Base-by-base conservation (phyloP, 768 basidiomycete genomes). In the Boletus barrowsii region DNA sequence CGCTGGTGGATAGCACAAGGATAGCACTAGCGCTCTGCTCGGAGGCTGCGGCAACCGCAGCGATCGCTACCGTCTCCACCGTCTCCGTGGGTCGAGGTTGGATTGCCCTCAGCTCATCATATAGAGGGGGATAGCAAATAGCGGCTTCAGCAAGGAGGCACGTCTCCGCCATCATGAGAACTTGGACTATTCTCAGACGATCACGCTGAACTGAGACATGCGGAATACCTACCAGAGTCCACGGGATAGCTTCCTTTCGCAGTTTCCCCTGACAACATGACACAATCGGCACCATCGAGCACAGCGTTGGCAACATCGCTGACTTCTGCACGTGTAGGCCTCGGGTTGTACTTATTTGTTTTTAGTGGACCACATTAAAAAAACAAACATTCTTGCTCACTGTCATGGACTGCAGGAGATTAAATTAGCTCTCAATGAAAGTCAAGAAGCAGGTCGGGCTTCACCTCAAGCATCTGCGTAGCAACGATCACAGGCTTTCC, bases 81-180 rank as follows among this genome's bases (percentile, higher is more conserved):
- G 97, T 98, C 65, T 87, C 86, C 35, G 96, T 98, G 37, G 97
- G 97, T 49, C 90, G 86, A 53, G 83, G 79, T 56, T 93, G 89
- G 60, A 88, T 79, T 39, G 79, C 72, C 55, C 85, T 84, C 58
- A 98, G 77, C 63, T 96, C 93, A 66, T 97, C 91, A 68, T 91
- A 98, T 48, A 98, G 76, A 54, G 94, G 90, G 40, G 92, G 91
- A 69, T 98, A 95, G 78, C 91, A 94, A 73, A 96, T 92, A 33
- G 96, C 88, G 44, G 88, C 83, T 75, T 99, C 97, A 54, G 97
- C 96, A 59, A 99, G 87, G 66, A 93, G 81, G 71, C 96, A 98
- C 4, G 95, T 98, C 79, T 99, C 97, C 49, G 96, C 97, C 97
- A 99, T 99, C 96, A 98, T 96, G 64, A 93, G 82, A 60, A 99